A percentile compares a stretch with the other conserved stretches of the same genome.
Conservation (phyloP, 2,329 filamentous ascomycete species). For the Mycosphaerella sp. region DNA sequence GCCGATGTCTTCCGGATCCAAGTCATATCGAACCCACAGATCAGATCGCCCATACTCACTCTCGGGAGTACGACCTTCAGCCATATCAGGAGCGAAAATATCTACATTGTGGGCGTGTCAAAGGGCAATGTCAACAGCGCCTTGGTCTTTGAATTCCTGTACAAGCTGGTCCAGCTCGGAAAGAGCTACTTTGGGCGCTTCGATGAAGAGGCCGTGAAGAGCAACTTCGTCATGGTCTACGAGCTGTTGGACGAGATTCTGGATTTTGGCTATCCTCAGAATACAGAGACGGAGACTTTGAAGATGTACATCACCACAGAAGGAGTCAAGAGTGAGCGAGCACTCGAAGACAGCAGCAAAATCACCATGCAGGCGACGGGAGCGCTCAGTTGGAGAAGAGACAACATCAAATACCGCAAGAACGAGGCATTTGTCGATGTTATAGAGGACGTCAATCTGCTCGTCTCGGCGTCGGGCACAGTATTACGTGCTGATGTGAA, state of each 20-base stretch:
- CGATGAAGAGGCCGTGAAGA: conserved; percentile 99
- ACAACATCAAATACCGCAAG: conserved; percentile 98
- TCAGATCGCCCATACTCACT: conserved; percentile 94
- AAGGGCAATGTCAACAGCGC: conserved; percentile 99
- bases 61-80: conserved; percentile 97
- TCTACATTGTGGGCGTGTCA: conserved; percentile 93
- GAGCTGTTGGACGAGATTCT: conserved; percentile 97
- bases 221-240: conserved; percentile 98
- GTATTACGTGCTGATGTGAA: conserved; percentile 94
- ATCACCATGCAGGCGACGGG: conserved; percentile 99
- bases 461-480: conserved; percentile 97
- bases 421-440: conserved; percentile 99
- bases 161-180: conserved; percentile 81
- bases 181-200: conserved; percentile 98
- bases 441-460: conserved; percentile 96
- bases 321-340: conserved; percentile 86
- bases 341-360: conserved; percentile 82
- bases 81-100: conserved; percentile 99
- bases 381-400: conserved; percentile 90
- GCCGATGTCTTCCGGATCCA: conserved; percentile 99
- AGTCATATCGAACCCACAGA: conserved; percentile 93
- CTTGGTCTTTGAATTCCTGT: conserved; percentile 95
- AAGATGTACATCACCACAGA: conserved; percentile 99
- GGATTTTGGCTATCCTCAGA: conserved; percentile 98
- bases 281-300: conserved; percentile 95